Evolutionary conservation across 2,329 filamentous ascomycete species (phyloP).

Genomic region (Orbilia ellipsospora): DNA sequence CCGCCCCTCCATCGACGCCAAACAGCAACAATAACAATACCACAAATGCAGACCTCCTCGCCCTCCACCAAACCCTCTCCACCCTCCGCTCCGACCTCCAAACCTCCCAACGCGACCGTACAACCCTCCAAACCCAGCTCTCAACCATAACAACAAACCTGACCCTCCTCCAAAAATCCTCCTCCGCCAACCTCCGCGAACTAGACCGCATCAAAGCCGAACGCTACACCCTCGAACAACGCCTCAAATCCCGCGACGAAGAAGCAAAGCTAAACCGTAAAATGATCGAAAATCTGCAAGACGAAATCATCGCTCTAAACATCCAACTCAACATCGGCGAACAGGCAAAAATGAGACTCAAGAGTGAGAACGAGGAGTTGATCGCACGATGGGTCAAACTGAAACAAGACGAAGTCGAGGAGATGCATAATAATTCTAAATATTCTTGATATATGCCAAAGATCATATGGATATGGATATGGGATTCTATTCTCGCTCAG

Average conservation of each 20-base stretch:
- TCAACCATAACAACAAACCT: conserved; percentile 57
- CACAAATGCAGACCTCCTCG: conserved; percentile 45
- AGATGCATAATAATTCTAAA: conserved; percentile 76
- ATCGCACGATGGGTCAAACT: conserved; percentile 91
- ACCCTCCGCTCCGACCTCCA: conserved; percentile 58
- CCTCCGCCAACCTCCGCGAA: conserved; percentile 65
- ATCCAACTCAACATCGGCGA: conserved; percentile 89
- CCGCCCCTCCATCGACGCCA: conserved; percentile 52
- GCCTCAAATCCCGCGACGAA: conserved; percentile 84
- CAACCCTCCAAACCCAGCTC: conserved; percentile 54
- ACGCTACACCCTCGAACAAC: conserved; percentile 83
- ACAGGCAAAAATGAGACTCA: conserved; percentile 76
- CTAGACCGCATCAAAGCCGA: conserved; percentile 72
- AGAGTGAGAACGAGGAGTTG: conserved; percentile 86
- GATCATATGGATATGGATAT: background rate
- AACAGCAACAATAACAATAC: too few species aligned
- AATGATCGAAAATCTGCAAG: conserved; percentile 77
- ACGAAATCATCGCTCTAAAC: conserved; percentile 88
- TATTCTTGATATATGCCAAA: conserved; percentile 61
- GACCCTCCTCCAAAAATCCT: conserved; percentile 72
- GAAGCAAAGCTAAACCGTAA: conserved; percentile 73
- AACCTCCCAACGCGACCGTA: conserved; percentile 58
- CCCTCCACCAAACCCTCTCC: conserved; percentile 58
- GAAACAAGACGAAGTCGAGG: conserved; percentile 85
- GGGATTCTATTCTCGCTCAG: background rate